Conservation (phyloP, 2,329 filamentous ascomycete genomes). For the Hypomyces rosellus region DNA sequence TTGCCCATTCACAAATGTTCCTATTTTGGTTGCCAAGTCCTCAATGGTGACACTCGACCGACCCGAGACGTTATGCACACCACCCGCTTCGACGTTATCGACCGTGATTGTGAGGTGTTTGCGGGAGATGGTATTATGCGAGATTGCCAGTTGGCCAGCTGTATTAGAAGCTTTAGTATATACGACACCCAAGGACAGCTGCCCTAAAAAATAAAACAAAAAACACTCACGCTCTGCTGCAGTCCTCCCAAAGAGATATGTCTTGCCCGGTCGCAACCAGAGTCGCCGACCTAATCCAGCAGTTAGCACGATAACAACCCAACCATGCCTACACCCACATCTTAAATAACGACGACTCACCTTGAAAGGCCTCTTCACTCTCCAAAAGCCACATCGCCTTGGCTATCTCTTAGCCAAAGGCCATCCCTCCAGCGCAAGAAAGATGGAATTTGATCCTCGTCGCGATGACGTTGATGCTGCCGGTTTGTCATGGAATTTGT, state of each 20-base stretch:
- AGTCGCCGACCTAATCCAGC: conserved; percentile 43
- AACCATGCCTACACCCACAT: no score
- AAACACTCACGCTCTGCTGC: conserved; percentile 51
- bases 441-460: background rate
- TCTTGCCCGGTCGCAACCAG: conserved; percentile 81
- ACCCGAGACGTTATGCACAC: conserved; percentile 57
- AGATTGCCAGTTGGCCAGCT: conserved; percentile 64
- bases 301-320: conserved; percentile 3
- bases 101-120: conserved; percentile 80
- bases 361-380: conserved; percentile 48
- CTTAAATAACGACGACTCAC: conserved; percentile 20
- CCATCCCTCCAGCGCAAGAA: conserved; percentile 2
- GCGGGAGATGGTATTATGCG: conserved; percentile 77
- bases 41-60: conserved; percentile 67
- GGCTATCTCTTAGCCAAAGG: conserved; percentile 2
- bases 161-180: background rate
- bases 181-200: background rate
- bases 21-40: conserved; percentile 78
- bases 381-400: conserved; percentile 59
- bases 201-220: conserved; percentile 19
- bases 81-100: conserved; percentile 54
- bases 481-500: conserved; percentile 7
- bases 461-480: conserved; percentile 8
- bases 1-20: conserved; percentile 70
- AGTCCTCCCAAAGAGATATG: conserved; percentile 79